Conservation (phyloP, 371 early-diverging fungal genomes). For the Massospora cicadina region DNA sequence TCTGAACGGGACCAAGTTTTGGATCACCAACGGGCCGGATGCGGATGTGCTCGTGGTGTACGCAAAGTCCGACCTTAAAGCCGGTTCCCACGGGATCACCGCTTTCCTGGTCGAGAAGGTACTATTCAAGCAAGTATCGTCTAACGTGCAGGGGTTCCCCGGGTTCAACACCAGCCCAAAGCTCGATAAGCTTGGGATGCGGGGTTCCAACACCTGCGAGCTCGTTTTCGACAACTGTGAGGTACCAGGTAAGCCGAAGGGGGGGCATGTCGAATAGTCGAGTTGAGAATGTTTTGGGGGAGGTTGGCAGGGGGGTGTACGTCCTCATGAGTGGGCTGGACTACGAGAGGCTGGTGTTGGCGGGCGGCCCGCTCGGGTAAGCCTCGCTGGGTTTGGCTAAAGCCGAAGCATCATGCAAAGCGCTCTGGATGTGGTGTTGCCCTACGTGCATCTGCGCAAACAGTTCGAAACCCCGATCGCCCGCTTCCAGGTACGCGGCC, state of each 20-base stretch:
- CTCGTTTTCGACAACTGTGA: slow-evolving; percentile 87
- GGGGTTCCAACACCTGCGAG: slow-evolving; percentile 92
- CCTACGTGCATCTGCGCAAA: slow-evolving; percentile 75
- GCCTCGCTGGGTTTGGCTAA: background rate
- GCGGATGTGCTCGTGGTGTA: slow-evolving; percentile 87
- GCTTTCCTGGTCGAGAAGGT: slow-evolving; percentile 86
- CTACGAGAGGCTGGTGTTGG: slow-evolving; percentile 76
- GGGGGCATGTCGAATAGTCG: slow-evolving; percentile 6
- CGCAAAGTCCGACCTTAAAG: slow-evolving; percentile 72
- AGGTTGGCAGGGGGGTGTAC: slow-evolving; percentile 82
- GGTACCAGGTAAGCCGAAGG: slow-evolving; percentile 44
- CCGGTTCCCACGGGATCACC: slow-evolving; percentile 78
- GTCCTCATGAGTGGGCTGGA: slow-evolving; percentile 94
- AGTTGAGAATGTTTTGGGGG: slow-evolving; percentile 77
- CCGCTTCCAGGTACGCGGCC: slow-evolving; percentile 52
- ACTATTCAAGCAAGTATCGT: background rate
- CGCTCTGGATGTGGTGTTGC: slow-evolving; percentile 61
- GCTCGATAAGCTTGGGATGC: slow-evolving; percentile 94
- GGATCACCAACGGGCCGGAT: slow-evolving; percentile 97
- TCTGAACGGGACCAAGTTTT: slow-evolving; percentile 78
- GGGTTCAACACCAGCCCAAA: slow-evolving; percentile 80
- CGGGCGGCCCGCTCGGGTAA: slow-evolving; percentile 85
- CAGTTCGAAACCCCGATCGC: slow-evolving; percentile 81
- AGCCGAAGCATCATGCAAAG: slow-evolving; percentile 53
- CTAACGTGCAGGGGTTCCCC: slow-evolving; percentile 35